Evolutionary conservation across 352 stramenopile species (phyloP).

Genomic region (Phytophthora fragariaefolia): DNA sequence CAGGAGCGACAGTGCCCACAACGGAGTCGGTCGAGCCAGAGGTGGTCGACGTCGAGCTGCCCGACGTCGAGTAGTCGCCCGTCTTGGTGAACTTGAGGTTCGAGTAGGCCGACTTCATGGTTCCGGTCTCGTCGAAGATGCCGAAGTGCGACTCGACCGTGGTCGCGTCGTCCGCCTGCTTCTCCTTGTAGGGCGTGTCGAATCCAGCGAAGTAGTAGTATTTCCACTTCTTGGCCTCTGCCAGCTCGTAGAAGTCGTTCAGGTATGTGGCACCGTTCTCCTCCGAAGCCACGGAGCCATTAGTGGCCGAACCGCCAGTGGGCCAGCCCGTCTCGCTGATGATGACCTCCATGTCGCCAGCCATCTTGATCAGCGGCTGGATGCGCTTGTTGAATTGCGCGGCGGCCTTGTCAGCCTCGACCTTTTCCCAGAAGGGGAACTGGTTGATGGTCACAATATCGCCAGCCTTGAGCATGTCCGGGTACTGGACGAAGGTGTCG

Average conservation of each 20-base stretch:
- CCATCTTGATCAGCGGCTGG: constrained; percentile 66
- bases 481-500: constrained; percentile 79
- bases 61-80: constrained; percentile 29
- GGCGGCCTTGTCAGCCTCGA: constrained; percentile 58
- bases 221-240: constrained; percentile 71
- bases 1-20: constrained; percentile 32
- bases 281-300: constrained; percentile 63
- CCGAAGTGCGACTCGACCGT: constrained; percentile 83
- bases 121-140: constrained; percentile 68
- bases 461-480: constrained; percentile 72
- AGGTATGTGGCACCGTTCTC: constrained; percentile 71
- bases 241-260: constrained; percentile 80
- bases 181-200: constrained; percentile 81
- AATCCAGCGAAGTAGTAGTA: constrained; percentile 91
- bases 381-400: constrained; percentile 81
- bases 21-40: constrained; percentile 8
- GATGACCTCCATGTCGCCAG: constrained; percentile 73
- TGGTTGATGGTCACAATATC: constrained; percentile 88
- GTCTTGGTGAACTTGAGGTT: constrained; percentile 61
- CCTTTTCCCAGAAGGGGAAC: constrained; percentile 88
- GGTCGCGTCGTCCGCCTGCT: constrained; percentile 49
- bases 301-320: constrained; percentile 61
- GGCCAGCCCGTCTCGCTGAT: constrained; percentile 88
- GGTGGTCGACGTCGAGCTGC: constrained; percentile 21
- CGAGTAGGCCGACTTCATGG: constrained; percentile 71